Evolutionary conservation across 2,329 filamentous ascomycete species (phyloP).

Genomic region (Trichoderma semiorbis): DNA sequence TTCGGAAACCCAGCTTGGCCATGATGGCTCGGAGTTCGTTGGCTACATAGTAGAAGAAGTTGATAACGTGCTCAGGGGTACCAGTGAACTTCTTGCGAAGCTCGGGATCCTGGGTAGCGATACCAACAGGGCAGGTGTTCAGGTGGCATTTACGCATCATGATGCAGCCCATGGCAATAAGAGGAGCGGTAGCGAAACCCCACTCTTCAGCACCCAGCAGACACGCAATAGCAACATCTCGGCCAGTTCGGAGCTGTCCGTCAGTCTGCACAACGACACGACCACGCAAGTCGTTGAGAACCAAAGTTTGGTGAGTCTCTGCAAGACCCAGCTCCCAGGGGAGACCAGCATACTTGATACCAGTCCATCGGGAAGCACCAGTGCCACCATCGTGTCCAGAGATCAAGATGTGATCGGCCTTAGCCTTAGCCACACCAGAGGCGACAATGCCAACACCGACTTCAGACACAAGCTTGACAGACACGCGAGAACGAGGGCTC

Average conservation of each 20-base stretch:
- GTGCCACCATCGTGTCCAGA: constrained; percentile 97
- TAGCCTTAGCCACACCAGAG: constrained; percentile 95
- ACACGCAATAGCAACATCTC: constrained; percentile 92
- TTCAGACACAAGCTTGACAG: constrained; percentile 96
- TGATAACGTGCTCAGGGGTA: constrained; percentile 93
- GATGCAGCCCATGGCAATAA: constrained; percentile 96
- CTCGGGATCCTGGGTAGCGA: constrained; percentile 93
- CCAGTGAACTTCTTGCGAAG: constrained; percentile 90
- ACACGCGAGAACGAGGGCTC: constrained; percentile 86
- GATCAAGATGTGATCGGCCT: constrained; percentile 94
- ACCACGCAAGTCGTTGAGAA: constrained; percentile 91
- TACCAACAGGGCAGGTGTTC: constrained; percentile 87
- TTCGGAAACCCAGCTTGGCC: constrained; percentile 91
- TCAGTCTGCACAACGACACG: constrained; percentile 96
- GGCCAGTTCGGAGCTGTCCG: constrained; percentile 86
- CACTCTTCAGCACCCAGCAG: constrained; percentile 96
- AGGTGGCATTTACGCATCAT: constrained; percentile 80
- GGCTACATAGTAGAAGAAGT: constrained; percentile 97
- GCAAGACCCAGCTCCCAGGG: constrained; percentile 96
- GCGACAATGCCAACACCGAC: constrained; percentile 97
- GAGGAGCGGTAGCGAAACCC: constrained; percentile 90
- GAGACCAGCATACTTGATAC: constrained; percentile 96
- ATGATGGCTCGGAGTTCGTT: constrained; percentile 97
- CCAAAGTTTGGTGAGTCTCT: constrained; percentile 93
- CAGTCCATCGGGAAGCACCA: constrained; percentile 94